Conservation (phyloP, 129 eudicot species). For the Flaveria trinervia region DNA sequence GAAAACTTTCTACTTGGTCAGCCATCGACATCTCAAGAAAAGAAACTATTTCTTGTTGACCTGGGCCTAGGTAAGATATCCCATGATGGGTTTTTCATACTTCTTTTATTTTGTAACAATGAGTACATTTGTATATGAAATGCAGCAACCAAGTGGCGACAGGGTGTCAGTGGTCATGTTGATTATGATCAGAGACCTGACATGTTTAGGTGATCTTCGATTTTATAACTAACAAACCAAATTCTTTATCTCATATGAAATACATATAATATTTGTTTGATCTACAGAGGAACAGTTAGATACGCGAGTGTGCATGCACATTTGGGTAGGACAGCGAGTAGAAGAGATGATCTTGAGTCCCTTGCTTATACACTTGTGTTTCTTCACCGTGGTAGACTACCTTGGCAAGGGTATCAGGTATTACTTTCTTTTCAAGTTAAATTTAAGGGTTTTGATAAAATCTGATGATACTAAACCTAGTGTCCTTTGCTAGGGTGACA, state of each 20-base stretch:
- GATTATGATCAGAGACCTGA: conserved; percentile 82
- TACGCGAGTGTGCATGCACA: conserved; percentile 86
- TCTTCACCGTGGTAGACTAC: conserved; percentile 75
- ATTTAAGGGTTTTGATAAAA: neutral
- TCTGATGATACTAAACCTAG: neutral
- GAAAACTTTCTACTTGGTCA: conserved; percentile 79
- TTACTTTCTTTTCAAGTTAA: conserved; percentile 2
- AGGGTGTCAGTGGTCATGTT: conserved; percentile 49
- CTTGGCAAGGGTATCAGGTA: conserved; percentile 98
- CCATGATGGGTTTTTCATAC: neutral
- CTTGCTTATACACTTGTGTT: conserved; percentile 84
- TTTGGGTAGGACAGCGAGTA: conserved; percentile 77
- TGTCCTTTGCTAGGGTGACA: conserved; percentile 57
- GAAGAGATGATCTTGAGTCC: conserved; percentile 78
- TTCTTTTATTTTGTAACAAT: neutral
- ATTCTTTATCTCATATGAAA: neutral
- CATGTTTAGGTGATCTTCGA: conserved; percentile 51
- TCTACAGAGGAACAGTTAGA: conserved; percentile 59
- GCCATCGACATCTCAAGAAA: conserved; percentile 70
- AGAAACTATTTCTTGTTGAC: conserved; percentile 76
- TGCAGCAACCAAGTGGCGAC: conserved; percentile 82
- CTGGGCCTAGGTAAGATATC: conserved; percentile 58
- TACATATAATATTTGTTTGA: neutral
- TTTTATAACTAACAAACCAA: neutral
- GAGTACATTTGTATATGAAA: conserved; percentile 2